phyloP scores from a whole-genome alignment of 1,284 basidiomycete species.

The Ustilago hordei region DNA sequence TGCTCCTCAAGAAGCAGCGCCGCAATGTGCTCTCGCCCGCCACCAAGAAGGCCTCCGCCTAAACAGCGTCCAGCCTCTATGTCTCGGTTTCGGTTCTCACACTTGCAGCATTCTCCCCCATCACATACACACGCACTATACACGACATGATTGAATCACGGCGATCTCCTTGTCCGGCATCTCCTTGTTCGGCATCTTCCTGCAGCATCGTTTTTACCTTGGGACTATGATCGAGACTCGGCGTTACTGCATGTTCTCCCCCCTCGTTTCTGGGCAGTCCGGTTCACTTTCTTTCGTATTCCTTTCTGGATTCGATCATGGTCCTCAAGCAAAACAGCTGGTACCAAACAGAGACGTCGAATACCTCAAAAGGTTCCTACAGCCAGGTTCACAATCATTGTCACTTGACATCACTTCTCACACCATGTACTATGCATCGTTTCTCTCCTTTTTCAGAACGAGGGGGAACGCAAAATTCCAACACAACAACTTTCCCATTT shows the following conservation, averaged over 20 bases:
- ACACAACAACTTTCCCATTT: slow-evolving; percentile 29
- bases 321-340: slow-evolving; percentile 2
- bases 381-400: slow-evolving; percentile 1
- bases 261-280: slow-evolving; percentile 42
- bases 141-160: slow-evolving; percentile 5
- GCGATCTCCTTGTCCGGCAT: not conserved
- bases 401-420: slow-evolving; percentile 1
- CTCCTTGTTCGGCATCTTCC: not conserved
- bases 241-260: slow-evolving; percentile 27
- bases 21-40: slow-evolving; percentile 69
- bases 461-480: slow-evolving; percentile 46
- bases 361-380: not conserved
- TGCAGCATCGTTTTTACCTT: slow-evolving; percentile 13
- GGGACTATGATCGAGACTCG: slow-evolving; percentile 22
- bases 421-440: slow-evolving; percentile 48
- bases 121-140: slow-evolving; percentile 11
- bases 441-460: slow-evolving; percentile 37
- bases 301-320: slow-evolving; percentile 11
- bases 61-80: slow-evolving; percentile 25
- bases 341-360: slow-evolving; percentile 19
- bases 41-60: slow-evolving; percentile 64
- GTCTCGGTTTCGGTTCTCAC: slow-evolving; percentile 22
- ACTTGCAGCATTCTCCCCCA: slow-evolving; percentile 39
- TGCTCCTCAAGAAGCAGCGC: slow-evolving; percentile 74
- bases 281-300: slow-evolving; percentile 8